Evolutionary conservation across 2,329 filamentous ascomycete genomes (phyloP).

Genomic region (Stachybotrys elegans): DNA sequence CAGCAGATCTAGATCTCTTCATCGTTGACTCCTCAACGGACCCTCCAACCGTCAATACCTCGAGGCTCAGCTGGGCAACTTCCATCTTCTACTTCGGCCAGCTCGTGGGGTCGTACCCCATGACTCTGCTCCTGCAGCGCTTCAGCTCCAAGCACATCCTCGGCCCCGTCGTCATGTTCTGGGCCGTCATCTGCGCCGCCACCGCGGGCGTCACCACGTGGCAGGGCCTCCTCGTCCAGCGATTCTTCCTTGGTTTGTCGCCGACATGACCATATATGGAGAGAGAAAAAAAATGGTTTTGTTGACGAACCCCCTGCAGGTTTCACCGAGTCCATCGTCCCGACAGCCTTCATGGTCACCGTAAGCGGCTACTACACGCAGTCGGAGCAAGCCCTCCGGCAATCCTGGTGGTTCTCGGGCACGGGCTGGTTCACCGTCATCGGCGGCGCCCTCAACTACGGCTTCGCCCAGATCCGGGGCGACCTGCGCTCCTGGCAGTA

Average conservation of each 20-base stretch:
- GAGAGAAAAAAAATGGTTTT: too few species aligned
- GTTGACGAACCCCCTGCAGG: too few species aligned
- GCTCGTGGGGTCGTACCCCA: constrained; percentile 68
- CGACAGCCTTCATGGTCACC: constrained; percentile 62
- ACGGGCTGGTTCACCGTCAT: constrained; percentile 58
- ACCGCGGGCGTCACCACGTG: constrained; percentile 62
- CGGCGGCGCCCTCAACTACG: constrained; percentile 61
- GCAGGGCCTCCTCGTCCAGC: constrained; percentile 60
- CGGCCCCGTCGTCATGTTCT: constrained; percentile 57
- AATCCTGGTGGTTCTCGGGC: constrained; percentile 62
- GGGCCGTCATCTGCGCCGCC: constrained; percentile 62
- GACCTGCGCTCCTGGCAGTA: constrained; percentile 61
- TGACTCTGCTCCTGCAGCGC: constrained; percentile 65
- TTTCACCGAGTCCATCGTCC: constrained; percentile 60
- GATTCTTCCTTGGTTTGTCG: constrained; percentile 62
- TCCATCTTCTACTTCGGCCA: constrained; percentile 79
- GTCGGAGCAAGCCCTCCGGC: constrained; percentile 56
- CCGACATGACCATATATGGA: too few species aligned
- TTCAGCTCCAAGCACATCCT: constrained; percentile 62
- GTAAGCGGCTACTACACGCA: constrained; percentile 61
- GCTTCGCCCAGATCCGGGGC: constrained; percentile 56
- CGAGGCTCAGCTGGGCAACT: constrained; percentile 69
- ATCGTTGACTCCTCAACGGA: constrained; percentile 36
- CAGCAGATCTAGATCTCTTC: constrained; percentile 56
- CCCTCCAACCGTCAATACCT: constrained; percentile 58